phyloP scores from a whole-genome alignment of 2,329 filamentous ascomycete genomes.

The Harringtonia aguacate region DNA sequence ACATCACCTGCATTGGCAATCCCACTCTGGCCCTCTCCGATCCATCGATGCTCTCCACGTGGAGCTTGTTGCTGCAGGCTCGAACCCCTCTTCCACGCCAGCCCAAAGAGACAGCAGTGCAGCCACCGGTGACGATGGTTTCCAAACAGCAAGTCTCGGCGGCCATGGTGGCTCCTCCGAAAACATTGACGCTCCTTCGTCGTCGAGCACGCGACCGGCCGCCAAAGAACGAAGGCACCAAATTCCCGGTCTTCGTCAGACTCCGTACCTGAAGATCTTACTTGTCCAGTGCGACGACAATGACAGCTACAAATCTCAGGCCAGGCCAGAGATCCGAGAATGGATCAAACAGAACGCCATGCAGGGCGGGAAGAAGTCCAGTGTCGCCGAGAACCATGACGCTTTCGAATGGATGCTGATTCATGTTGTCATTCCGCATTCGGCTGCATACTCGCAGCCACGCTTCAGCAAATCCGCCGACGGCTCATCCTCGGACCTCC shows the following conservation, averaged over 20 bases:
- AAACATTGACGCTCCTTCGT: slow-evolving; percentile 22
- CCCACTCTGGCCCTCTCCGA: slow-evolving; percentile 77
- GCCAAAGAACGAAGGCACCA: slow-evolving; percentile 68
- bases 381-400: slow-evolving; percentile 82
- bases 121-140: slow-evolving; percentile 42
- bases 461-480: slow-evolving; percentile 43
- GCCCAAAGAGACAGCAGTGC: slow-evolving; percentile 17
- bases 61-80: slow-evolving; percentile 61
- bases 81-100: slow-evolving; percentile 22
- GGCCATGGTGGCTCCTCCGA: slow-evolving; percentile 28
- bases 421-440: slow-evolving; percentile 85
- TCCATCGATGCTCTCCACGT: slow-evolving; percentile 91
- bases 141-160: slow-evolving; percentile 44
- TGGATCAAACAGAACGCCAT: slow-evolving; percentile 78
- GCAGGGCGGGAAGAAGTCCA: slow-evolving; percentile 46
- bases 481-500: slow-evolving; percentile 43
- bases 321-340: slow-evolving; percentile 70
- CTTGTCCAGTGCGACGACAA: slow-evolving; percentile 91
- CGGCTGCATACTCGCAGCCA: slow-evolving; percentile 67
- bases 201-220: slow-evolving; percentile 17
- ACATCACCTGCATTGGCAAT: slow-evolving; percentile 94
- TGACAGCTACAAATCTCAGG: slow-evolving; percentile 77
- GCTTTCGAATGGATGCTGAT: slow-evolving; percentile 93
- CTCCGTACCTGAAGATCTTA: slow-evolving; percentile 86
- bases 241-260: slow-evolving; percentile 85